Conservation (phyloP, 352 stramenopile species). For the Globisporangium middletonii region DNA sequence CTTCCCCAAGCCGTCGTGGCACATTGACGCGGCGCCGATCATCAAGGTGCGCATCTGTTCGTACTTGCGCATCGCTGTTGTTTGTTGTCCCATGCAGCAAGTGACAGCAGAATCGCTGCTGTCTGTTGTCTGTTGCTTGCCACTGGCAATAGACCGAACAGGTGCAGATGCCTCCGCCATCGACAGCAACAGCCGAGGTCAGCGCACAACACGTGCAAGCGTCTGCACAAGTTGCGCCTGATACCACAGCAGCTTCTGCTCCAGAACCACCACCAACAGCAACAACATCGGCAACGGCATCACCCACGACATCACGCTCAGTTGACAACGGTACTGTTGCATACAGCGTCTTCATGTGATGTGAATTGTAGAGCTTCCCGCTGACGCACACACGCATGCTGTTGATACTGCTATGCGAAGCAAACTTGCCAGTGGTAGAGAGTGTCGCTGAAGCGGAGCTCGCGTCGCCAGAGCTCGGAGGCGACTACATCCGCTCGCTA, state of each 20-base stretch:
- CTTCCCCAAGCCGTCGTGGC: slow-evolving; percentile 29
- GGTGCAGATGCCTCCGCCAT: neutral
- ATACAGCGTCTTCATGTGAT: neutral
- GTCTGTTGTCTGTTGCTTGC: neutral
- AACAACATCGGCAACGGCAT: too few relatives aligned
- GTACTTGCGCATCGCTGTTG: too few relatives aligned
- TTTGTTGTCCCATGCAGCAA: neutral
- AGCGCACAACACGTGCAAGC: neutral
- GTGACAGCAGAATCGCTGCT: neutral
- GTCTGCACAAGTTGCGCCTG: neutral
- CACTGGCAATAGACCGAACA: neutral
- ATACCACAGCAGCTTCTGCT: neutral
- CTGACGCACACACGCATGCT: neutral
- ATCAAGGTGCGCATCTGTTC: slow-evolving; percentile 23
- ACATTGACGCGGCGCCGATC: slow-evolving; percentile 19
- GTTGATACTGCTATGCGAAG: neutral
- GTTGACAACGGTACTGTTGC: neutral
- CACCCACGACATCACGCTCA: neutral
- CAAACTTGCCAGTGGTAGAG: neutral
- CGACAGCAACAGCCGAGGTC: neutral
- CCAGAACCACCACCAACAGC: neutral
- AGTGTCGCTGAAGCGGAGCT: neutral
- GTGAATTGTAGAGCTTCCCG: too few relatives aligned
- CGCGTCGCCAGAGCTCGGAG: neutral
- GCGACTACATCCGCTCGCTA: slow-evolving; percentile 10